phyloP scores from a whole-genome alignment of 2,329 filamentous ascomycete species.

The Drechslera avenae region DNA sequence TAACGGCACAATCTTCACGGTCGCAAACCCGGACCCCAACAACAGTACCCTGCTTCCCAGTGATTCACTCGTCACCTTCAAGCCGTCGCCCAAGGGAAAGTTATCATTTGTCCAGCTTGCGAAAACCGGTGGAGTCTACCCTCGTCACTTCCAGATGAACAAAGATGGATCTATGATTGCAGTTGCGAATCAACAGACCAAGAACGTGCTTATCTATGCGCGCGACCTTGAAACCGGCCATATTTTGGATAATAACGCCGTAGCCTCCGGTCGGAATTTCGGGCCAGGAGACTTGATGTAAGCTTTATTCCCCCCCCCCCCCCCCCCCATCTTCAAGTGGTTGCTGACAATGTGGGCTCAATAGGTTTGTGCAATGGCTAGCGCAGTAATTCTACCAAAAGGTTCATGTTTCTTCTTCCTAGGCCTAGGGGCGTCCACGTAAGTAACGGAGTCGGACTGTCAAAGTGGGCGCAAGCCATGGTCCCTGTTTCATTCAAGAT shows the following conservation, averaged over 20 bases:
- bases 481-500: neutral
- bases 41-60: constrained; percentile 45
- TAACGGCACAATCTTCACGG: constrained; percentile 61
- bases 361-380: constrained; percentile 12
- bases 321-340: neutral
- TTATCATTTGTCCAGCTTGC: constrained; percentile 63
- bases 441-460: no score
- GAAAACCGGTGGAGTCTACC: constrained; percentile 67
- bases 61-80: constrained; percentile 65
- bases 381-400: neutral
- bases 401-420: no score
- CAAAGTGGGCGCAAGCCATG: neutral
- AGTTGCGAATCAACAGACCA: constrained; percentile 67
- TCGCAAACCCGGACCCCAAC: constrained; percentile 52
- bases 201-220: constrained; percentile 65
- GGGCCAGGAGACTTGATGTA: constrained; percentile 33
- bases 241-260: constrained; percentile 55
- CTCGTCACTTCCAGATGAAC: constrained; percentile 72
- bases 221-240: constrained; percentile 65
- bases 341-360: neutral
- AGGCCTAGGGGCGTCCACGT: no score
- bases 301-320: neutral
- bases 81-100: constrained; percentile 54
- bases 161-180: constrained; percentile 67
- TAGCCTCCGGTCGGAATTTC: constrained; percentile 37